Evolutionary conservation across 495 filamentous ascomycete species (phyloP), one percentile per base, ranked within the genome.

Genomic region (Bombardia bombarda): DNA sequence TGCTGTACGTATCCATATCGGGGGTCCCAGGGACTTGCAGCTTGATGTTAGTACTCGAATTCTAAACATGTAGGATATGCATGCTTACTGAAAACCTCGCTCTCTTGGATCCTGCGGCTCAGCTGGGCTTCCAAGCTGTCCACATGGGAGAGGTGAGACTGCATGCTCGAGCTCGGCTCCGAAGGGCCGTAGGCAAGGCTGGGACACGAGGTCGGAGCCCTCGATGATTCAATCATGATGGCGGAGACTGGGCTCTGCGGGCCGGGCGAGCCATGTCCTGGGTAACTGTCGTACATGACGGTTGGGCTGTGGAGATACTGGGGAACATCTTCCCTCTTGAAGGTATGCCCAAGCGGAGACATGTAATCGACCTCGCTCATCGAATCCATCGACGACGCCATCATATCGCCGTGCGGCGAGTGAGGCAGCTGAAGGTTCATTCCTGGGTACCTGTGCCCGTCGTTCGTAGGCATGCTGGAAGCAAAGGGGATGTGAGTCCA

Each of bases 291-390:
- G 51, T 77, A 78, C 38, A 74, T 62, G 34, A 72, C 59, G 3
- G 62, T 62, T 7, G 74, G 72, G 60, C 74, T 77, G 47, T 72
- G 65, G 19, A 73, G 57, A 39, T 64, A 76, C 6, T 65, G 55
- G 4, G 68, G 63, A 4, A 73, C 50, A 26, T 78, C 73, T 22
- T 76, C 70, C 49, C 70, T 55, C 1, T 58, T 59, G 52, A 72
- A 78, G 3, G 72, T 68, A 22, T 72, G 69, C 34, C 57, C 60
- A 31, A 74, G 54, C 9, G 74, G 72, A 18, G 74, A 76, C 40
- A 69, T 65, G 50, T 76, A 78, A 51, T 78, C 71, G 36, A 71
- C 63, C 12, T 76, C 73, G 48, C 69, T 75, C 34, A 78, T 62
- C 4, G 72, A 65, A 48, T 74, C 72, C 39, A 73, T 57, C 12